Evolutionary conservation across 441 rosid genomes (phyloP).

Genomic region (Jatropha podagrica): DNA sequence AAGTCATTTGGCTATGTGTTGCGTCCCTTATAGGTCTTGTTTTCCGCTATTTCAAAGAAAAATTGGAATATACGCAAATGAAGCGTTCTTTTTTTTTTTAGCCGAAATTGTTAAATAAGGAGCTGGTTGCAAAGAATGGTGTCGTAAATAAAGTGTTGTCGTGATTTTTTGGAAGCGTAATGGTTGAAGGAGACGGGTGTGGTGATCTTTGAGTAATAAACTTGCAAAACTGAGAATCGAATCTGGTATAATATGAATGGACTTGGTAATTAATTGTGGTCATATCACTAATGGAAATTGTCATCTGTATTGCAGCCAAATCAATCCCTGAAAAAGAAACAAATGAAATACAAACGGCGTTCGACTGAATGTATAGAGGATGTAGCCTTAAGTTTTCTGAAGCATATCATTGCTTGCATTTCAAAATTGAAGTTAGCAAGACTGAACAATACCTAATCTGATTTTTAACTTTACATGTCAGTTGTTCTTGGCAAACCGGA

Average conservation of each 20-base stretch:
- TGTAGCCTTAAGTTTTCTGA: not conserved
- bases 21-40: too few relatives aligned
- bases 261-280: not conserved
- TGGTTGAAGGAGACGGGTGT: too few relatives aligned
- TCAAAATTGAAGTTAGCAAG: not conserved
- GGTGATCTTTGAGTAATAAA: not conserved
- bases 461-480: constrained; percentile 22
- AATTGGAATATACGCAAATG: too few relatives aligned
- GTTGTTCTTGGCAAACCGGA: constrained; percentile 69
- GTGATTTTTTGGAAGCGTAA: too few relatives aligned
- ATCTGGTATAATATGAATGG: not conserved
- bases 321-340: not conserved
- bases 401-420: not conserved
- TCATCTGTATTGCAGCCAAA: not conserved
- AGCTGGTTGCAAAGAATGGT: too few relatives aligned
- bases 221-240: not conserved
- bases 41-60: too few relatives aligned
- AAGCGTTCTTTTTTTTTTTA: too few relatives aligned
- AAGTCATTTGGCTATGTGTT: too few relatives aligned
- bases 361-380: too few relatives aligned
- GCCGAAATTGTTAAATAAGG: too few relatives aligned
- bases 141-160: too few relatives aligned
- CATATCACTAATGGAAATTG: not conserved
- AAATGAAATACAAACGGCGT: not conserved
- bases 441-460: not conserved